Evolutionary conservation across 2,329 filamentous ascomycete species (phyloP).

Genomic region (Penicillium sp.): DNA sequence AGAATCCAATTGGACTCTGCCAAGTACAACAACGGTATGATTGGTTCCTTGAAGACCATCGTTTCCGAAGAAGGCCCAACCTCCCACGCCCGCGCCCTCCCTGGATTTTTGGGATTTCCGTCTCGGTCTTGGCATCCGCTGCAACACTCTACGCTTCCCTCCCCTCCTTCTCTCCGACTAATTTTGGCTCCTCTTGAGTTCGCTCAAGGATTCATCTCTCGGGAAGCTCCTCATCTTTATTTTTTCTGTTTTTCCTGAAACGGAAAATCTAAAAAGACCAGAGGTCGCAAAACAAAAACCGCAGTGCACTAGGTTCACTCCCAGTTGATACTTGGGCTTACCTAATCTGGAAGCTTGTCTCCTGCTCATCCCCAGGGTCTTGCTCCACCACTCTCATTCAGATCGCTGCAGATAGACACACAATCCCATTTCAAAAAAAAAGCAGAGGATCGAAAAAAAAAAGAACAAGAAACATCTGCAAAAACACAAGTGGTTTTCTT

Average conservation of each 20-base stretch:
- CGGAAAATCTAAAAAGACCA: conserved; percentile 8
- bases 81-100: conserved; percentile 35
- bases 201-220: conserved; percentile 12
- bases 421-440: conserved; percentile 20
- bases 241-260: conserved; percentile 13
- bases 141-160: conserved; percentile 34
- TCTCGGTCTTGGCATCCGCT: conserved; percentile 44
- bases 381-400: conserved; percentile 30
- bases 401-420: conserved; percentile 30
- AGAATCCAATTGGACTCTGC: too few species aligned
- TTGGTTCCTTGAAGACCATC: too few species aligned
- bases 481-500: conserved; percentile 15
- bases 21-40: too few species aligned
- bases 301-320: conserved; percentile 1
- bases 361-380: conserved; percentile 12
- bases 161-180: conserved; percentile 23
- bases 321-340: conserved; percentile 12
- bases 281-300: conserved; percentile 1
- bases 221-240: conserved; percentile 12
- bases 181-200: background rate
- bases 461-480: conserved; percentile 4
- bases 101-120: conserved; percentile 29
- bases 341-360: conserved; percentile 17
- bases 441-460: conserved; percentile 15
- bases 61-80: conserved; percentile 41